Base-by-base conservation (phyloP, 768 basidiomycete genomes). In the Naganishia vishniacii region DNA sequence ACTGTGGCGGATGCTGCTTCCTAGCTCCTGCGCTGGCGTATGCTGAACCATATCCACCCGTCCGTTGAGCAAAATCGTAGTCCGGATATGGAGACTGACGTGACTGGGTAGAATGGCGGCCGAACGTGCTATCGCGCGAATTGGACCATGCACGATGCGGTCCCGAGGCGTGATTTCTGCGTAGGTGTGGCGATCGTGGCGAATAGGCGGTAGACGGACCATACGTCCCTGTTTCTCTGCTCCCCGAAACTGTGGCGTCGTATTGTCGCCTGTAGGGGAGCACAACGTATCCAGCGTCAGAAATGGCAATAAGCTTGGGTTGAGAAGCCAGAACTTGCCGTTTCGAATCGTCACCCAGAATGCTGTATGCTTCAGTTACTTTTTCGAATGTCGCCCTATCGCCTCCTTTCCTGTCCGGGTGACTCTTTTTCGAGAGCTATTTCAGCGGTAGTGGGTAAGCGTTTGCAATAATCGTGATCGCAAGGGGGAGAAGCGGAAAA, bases 361-460 rank as follows among this genome's bases (percentile, higher is more conserved):
- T 64, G 25, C 68, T 66, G 62, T 77, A 75, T 16, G 76, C 76
- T 61, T 77, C 73, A 37, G 71, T 72, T 56, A 77, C 72, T 67
- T 73, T 67, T 48, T 74, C 71, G 47, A 77, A 77, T 40, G 67
- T 68, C 8, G 62, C 65, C 29, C 69, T 60, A 63, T 70, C 66
- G 1, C 76, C 76, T 1, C 73, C 72, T 46, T 70, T 65, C 4
- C 71, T 62, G 69, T 77, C 76, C 4, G 76, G 76, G 66, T 77
- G 76, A 58, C 70, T 67, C 64, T 73, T 72, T 62, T 75, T 75
- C 12, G 72, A 74, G 37, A 77, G 49, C 76, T 77, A 29, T 5
- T 20, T 7, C 31, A 31, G 7, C 15, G n/a, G 34, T 37, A 15
- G 34, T 7, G 34, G 34, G 15, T 37, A 37, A 7, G 34, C 34